These are phyloP conservation scores for Epichloe brachyelytri DNA, from an alignment of 2,329 filamentous ascomycete species.

Conservation along the genomic window DNA sequence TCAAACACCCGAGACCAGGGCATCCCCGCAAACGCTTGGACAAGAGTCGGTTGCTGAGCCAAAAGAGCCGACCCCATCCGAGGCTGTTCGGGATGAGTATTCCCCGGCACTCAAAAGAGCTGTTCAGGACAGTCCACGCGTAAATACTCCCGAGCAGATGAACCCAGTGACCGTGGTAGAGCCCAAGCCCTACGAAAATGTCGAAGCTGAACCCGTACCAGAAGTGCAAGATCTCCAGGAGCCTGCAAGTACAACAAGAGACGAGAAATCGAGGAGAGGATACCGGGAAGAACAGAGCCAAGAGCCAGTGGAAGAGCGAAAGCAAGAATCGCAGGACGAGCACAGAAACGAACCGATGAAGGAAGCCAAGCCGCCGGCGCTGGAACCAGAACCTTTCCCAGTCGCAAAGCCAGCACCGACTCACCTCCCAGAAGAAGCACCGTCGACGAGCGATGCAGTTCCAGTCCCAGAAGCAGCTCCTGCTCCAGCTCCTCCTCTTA, in stretches of 20 bases:
- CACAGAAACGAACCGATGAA: conserved; percentile 2
- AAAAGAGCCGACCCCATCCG: background rate
- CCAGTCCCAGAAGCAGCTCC: background rate
- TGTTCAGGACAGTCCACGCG: background rate
- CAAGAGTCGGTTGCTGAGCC: background rate
- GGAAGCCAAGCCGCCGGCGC: background rate
- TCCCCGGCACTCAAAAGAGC: background rate
- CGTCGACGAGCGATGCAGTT: background rate
- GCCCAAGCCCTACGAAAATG: too few species aligned
- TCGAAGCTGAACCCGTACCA: background rate
- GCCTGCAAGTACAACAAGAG: conserved; percentile 8
- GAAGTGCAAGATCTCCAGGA: conserved; percentile 18
- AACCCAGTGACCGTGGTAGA: background rate
- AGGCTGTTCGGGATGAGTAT: background rate
- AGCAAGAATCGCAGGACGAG: conserved; percentile 5
- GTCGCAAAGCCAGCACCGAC: background rate
- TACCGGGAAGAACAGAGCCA: background rate
- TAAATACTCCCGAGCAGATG: background rate
- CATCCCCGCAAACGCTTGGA: background rate
- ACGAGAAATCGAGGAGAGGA: background rate
- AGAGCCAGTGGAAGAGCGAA: conserved; percentile 8
- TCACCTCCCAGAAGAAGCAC: background rate
- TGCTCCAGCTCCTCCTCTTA: background rate
- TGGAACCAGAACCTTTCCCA: background rate
- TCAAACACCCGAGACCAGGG: background rate